A percentile compares a stretch with the other conserved stretches of the same genome.
These are phyloP conservation scores for Fraxinus cuspidata DNA, from an alignment of 257 asterid genomes.

Conservation along the genomic window DNA sequence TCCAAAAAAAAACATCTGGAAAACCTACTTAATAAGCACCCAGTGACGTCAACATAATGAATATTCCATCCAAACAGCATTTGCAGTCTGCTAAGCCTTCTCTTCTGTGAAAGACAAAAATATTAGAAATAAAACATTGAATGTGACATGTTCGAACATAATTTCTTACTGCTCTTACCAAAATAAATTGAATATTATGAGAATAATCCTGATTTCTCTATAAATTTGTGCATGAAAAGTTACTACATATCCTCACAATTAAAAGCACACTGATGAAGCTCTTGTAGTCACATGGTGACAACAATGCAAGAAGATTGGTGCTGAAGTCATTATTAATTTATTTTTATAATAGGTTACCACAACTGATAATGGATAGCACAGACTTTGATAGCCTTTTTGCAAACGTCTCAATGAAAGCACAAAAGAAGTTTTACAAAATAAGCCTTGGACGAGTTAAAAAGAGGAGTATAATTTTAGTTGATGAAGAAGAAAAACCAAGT, in stretches of 20 bases:
- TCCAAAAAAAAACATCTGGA: not conserved
- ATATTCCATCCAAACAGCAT: constrained; percentile 80
- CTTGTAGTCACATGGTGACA: not conserved
- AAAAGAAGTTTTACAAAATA: not conserved
- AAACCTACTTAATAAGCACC: constrained; percentile 54
- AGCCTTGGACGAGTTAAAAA: not conserved
- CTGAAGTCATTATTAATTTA: not conserved
- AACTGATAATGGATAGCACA: not conserved
- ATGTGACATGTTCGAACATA: not conserved
- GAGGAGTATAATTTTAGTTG: not conserved
- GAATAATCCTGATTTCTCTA: not conserved
- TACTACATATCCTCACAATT: not conserved
- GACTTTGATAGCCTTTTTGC: not conserved
- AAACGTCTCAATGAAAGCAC: not conserved
- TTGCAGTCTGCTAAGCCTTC: constrained; percentile 74
- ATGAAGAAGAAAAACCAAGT: not conserved
- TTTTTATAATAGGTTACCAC: not conserved
- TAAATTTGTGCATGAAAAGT: not conserved
- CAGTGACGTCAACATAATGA: constrained; percentile 69
- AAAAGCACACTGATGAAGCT: not conserved
- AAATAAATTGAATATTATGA: not conserved
- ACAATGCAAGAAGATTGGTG: not conserved
- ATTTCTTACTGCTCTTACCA: not conserved
- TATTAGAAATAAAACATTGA: constrained; percentile 1
- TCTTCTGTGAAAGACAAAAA: constrained; percentile 50